Base-by-base conservation (phyloP, 768 basidiomycete genomes). In the Tylopilus sp. region DNA sequence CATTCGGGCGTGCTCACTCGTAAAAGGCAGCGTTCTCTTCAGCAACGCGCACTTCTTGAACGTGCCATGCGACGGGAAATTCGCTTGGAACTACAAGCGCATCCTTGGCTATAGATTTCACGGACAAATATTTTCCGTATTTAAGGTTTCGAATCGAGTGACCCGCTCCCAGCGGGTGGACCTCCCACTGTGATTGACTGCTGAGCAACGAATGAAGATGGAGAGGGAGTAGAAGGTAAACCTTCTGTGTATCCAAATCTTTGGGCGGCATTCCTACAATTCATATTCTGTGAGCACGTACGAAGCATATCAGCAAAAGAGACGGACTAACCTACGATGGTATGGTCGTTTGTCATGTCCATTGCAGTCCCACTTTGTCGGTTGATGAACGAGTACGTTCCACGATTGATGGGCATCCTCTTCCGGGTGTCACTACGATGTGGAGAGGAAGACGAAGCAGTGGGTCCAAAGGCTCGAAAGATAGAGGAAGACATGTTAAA, bases 281-380 rank as follows among this genome's bases (percentile, higher is more conserved):
- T 22, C 46, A 25, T 42, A 13, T 30, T 5, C 44, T 40, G 4
- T 57, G 18, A 54, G 52, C 31, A 28, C 28, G 12, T 51, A 21
- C 26, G 35, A 4, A 33, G 8, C 3, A 17, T 20, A 25, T 26
- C 2, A 20, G 35, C 7, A 12, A 12, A 17, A 42, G 8, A 11
- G 21, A 36, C 11, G 42, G 9, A 54, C 66, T 44, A 30, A 61
- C 66, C 66, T 21, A 67, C 55, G 43, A 66, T 35, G 17, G 48
- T 35, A 21, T 65, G 38, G 26, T 69, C 53, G 20, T 56, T 65
- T 0, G 51, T 28, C 61, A 67, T 53, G 40, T 65, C 66, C 61
- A 67, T 63, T 21, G 67, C 61, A 20, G 66, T 67, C 33, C 66
- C 67, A 20, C 67, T 68, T 54, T 69, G 67, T 46, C 66, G 61